Percentiles rank a stretch among this genome's conserved stretches.
Evolutionary conservation across 2,329 filamentous ascomycete genomes (phyloP).

Genomic region (Sclerotinia trifoliorum): DNA sequence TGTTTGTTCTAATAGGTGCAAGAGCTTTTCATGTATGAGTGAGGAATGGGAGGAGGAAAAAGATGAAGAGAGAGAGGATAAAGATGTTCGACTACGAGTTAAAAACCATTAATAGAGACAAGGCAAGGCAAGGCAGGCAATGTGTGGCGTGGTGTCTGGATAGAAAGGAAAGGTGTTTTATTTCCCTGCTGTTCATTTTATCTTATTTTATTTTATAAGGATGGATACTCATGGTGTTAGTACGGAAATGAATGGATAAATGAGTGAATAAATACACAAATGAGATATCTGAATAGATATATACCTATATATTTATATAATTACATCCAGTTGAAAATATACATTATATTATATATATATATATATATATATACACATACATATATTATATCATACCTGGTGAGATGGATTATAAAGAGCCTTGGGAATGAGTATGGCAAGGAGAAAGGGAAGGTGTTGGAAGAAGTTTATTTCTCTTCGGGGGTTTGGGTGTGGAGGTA

Average conservation of each 20-base stretch:
- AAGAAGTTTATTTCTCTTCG: too few relatives aligned
- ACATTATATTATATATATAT: not conserved
- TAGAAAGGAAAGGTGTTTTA: conserved; percentile 5
- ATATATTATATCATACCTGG: not conserved
- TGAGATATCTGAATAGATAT: not conserved
- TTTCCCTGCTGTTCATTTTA: not conserved
- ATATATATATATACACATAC: too few relatives aligned
- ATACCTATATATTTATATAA: too few relatives aligned
- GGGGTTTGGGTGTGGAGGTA: too few relatives aligned
- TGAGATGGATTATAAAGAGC: too few relatives aligned
- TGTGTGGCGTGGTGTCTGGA: not conserved
- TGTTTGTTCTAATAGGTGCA: not conserved
- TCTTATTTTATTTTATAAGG: not conserved
- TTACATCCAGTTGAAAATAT: not conserved
- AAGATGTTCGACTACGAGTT: not conserved
- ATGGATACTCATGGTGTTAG: too few relatives aligned
- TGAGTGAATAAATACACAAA: not conserved
- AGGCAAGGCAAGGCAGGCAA: not conserved
- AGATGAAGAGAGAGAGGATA: not conserved
- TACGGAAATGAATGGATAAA: not conserved
- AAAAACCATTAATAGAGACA: not conserved
- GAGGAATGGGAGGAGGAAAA: not conserved
- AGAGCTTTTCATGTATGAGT: not conserved
- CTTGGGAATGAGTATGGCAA: too few relatives aligned
- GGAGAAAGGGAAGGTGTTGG: too few relatives aligned